A percentile compares a stretch with the other conserved stretches of the same genome.
Evolutionary conservation across 2,329 filamentous ascomycete species (phyloP).

Genomic region (Ascocoryne sarcoides): DNA sequence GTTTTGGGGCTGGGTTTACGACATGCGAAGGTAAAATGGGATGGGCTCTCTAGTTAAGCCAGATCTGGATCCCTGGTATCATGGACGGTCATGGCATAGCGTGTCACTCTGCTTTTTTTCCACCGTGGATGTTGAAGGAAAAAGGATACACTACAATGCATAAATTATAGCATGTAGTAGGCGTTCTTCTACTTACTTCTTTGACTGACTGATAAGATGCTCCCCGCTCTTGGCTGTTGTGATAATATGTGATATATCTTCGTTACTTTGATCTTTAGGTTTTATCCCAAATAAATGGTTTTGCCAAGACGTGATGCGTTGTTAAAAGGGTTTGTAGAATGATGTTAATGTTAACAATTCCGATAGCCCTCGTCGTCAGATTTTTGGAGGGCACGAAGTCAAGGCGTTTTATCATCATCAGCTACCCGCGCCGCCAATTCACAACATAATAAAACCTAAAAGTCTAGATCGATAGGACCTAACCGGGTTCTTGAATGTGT

Average conservation of each 20-base stretch:
- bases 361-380: too few species aligned
- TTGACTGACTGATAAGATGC: constrained; percentile 5
- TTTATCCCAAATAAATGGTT: too few species aligned
- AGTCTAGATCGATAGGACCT: too few species aligned
- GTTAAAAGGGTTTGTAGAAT: too few species aligned
- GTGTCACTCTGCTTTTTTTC: constrained; percentile 5
- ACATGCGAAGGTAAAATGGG: too few species aligned
- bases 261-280: neutral
- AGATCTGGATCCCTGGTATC: constrained; percentile 1
- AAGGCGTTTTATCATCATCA: too few species aligned
- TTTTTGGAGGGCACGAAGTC: too few species aligned
- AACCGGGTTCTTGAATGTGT: too few species aligned
- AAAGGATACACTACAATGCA: constrained; percentile 8
- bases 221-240: neutral
- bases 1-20: constrained; percentile 7
- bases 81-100: constrained; percentile 5
- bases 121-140: constrained; percentile 5
- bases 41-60: constrained; percentile 5
- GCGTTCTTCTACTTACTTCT: constrained; percentile 17
- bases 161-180: constrained; percentile 19
- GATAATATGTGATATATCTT: neutral
- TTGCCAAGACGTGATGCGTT: too few species aligned
- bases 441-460: too few species aligned
- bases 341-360: too few species aligned
- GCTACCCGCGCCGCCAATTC: too few species aligned